These are phyloP conservation scores for Dipodascus albidus DNA, from an alignment of 805 yeast species.

Conservation along the genomic window DNA sequence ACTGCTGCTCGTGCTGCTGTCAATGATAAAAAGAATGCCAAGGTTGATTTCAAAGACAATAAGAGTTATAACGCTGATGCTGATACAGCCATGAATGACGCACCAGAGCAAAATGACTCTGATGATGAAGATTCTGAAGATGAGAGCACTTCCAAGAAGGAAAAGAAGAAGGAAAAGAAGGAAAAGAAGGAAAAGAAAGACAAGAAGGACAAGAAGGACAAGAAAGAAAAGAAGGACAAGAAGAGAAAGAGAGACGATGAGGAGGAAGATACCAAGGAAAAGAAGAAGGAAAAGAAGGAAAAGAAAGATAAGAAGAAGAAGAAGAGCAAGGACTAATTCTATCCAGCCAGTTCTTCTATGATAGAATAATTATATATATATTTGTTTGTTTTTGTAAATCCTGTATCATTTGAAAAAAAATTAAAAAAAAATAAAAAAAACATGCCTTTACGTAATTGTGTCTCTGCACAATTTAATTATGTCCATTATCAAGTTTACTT, in stretches of 20 bases:
- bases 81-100: constrained; percentile 69
- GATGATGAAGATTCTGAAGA: constrained; percentile 29
- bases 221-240: constrained; percentile 21
- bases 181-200: constrained; percentile 60
- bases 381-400: neutral
- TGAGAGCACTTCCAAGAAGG: constrained; percentile 20
- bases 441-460: too few relatives aligned
- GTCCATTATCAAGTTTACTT: too few relatives aligned
- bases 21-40: constrained; percentile 61
- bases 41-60: constrained; percentile 76
- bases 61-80: constrained; percentile 84
- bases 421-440: too few relatives aligned
- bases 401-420: neutral
- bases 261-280: constrained; percentile 22
- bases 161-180: constrained; percentile 8
- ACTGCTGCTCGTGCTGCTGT: constrained; percentile 60
- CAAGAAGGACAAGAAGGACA: constrained; percentile 26
- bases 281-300: constrained; percentile 23
- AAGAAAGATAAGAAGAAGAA: constrained; percentile 20
- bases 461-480: too few relatives aligned
- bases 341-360: neutral
- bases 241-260: constrained; percentile 13
- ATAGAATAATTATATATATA: neutral
- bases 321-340: constrained; percentile 5
- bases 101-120: constrained; percentile 61